Evolutionary conservation across 1,284 basidiomycete species (phyloP).

Genomic region (Athelia psychrophila): DNA sequence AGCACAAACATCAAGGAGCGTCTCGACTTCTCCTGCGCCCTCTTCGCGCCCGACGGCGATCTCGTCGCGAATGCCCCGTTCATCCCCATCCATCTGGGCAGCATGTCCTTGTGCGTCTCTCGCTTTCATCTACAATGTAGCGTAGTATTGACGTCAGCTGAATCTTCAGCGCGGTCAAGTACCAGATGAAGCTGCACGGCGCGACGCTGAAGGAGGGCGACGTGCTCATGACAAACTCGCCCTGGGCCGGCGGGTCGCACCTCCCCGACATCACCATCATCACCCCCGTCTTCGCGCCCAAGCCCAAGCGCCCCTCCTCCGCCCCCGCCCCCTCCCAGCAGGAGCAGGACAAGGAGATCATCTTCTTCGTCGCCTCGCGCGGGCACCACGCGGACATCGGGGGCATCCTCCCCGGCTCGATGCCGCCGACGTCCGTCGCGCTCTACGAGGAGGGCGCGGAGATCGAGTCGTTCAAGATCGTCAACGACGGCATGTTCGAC

Average conservation of each 20-base stretch:
- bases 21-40: slow-evolving; percentile 86
- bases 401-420: slow-evolving; percentile 82
- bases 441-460: slow-evolving; percentile 95
- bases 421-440: slow-evolving; percentile 91
- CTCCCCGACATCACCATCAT: slow-evolving; percentile 89
- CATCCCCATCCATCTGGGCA: slow-evolving; percentile 70
- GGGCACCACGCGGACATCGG: slow-evolving; percentile 85
- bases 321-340: too few relatives aligned
- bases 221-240: slow-evolving; percentile 90
- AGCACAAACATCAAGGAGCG: slow-evolving; percentile 91
- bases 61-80: slow-evolving; percentile 88
- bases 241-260: slow-evolving; percentile 86
- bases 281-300: slow-evolving; percentile 79
- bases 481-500: slow-evolving; percentile 81
- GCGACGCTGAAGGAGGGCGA: slow-evolving; percentile 77
- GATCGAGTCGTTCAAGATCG: slow-evolving; percentile 92
- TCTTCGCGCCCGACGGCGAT: slow-evolving; percentile 89
- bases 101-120: slow-evolving; percentile 79
- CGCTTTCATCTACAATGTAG: background rate
- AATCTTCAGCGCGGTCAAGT: slow-evolving; percentile 73
- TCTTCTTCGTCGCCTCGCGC: slow-evolving; percentile 90
- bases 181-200: slow-evolving; percentile 79
- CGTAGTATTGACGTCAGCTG: background rate
- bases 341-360: too few relatives aligned
- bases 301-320: slow-evolving; percentile 37